Evolutionary conservation across 2,329 filamentous ascomycete species (phyloP).

Genomic region (Trichoderma harzianum): DNA sequence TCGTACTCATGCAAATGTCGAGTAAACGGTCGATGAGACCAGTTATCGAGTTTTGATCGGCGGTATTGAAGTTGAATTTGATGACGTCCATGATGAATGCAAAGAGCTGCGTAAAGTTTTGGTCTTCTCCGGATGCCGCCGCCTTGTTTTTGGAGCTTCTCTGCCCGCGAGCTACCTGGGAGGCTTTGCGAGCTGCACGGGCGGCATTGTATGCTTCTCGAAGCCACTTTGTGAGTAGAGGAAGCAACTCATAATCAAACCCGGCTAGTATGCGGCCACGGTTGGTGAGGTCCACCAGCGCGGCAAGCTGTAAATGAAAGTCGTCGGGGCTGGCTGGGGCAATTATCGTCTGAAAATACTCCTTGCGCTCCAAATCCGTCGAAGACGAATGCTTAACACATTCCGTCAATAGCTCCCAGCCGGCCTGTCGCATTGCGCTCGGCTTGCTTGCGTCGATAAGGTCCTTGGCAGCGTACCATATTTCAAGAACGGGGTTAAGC

Average conservation of each 20-base stretch:
- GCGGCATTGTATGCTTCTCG: slow-evolving; percentile 52
- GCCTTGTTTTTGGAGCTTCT: slow-evolving; percentile 37
- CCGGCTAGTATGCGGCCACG: slow-evolving; percentile 60
- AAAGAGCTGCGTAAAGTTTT: slow-evolving; percentile 62
- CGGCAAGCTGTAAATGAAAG: slow-evolving; percentile 63
- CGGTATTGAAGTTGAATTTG: slow-evolving; percentile 71
- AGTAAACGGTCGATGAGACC: slow-evolving; percentile 61
- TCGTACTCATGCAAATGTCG: slow-evolving; percentile 66
- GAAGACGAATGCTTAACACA: slow-evolving; percentile 61
- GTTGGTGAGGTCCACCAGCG: slow-evolving; percentile 59
- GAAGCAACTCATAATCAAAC: slow-evolving; percentile 65
- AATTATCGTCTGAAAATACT: slow-evolving; percentile 62
- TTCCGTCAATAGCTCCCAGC: slow-evolving; percentile 63
- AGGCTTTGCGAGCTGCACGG: slow-evolving; percentile 48
- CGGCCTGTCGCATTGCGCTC: slow-evolving; percentile 52
- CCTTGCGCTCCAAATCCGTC: slow-evolving; percentile 63
- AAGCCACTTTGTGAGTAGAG: slow-evolving; percentile 60
- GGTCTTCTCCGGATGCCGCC: slow-evolving; percentile 51
- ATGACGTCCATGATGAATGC: slow-evolving; percentile 63
- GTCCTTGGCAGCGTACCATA: slow-evolving; percentile 66
- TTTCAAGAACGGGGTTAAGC: slow-evolving; percentile 55
- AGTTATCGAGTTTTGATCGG: slow-evolving; percentile 59
- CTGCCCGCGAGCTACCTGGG: slow-evolving; percentile 35
- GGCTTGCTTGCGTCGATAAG: slow-evolving; percentile 57
- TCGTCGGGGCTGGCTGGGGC: slow-evolving; percentile 56